Evolutionary conservation across 2,329 filamentous ascomycete species (phyloP), one percentile per base, ranked within the genome.

Genomic region (Laburnicola sp.): DNA sequence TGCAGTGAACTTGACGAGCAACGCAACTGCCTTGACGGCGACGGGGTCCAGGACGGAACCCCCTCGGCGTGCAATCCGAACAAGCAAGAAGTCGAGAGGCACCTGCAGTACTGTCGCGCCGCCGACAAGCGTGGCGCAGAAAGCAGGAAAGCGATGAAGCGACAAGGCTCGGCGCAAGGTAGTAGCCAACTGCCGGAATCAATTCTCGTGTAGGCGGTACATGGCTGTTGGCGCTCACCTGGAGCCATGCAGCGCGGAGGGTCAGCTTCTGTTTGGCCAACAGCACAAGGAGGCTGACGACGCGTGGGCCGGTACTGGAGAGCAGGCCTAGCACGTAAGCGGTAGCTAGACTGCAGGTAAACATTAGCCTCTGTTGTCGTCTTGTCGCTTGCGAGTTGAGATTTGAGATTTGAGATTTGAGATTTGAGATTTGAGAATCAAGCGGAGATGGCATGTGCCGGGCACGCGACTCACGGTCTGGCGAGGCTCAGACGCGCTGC

Each of bases 61-160:
- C 26, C 55, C 26, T 8, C 53, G 37, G 26, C 48, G 51, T 4
- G 54, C 22, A 7, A 55, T 11, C 7, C 31, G 21, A 9, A 51
- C 6, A 10, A 65, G 39, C 3, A 65, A 23, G 27, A 35, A 36
- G 21, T 43, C 58, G 49, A 76, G 51, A n/a, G 72, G 68, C 31
- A 63, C 38, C 43, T 73, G 67, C 21, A 82, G 62, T 43, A 79
- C 49, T 11, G 78, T 80, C 45, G 80, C 80, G 22, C 80, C 79
- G 34, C 77, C 80, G 16, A 82, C 72, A 11, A 82, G 68, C 23
- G 76, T 58, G 37, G 75, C 81, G 62, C 80, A 82, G 53, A 79
- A 81, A 3, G 79, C 71, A 30, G 80, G 78, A 55, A 83, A 82
- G 43, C 76, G 75, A 58, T 80, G 73, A 35, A 75, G 57, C 32